Conservation (phyloP, 768 basidiomycete genomes). For the Coprinopsis cinerea region DNA sequence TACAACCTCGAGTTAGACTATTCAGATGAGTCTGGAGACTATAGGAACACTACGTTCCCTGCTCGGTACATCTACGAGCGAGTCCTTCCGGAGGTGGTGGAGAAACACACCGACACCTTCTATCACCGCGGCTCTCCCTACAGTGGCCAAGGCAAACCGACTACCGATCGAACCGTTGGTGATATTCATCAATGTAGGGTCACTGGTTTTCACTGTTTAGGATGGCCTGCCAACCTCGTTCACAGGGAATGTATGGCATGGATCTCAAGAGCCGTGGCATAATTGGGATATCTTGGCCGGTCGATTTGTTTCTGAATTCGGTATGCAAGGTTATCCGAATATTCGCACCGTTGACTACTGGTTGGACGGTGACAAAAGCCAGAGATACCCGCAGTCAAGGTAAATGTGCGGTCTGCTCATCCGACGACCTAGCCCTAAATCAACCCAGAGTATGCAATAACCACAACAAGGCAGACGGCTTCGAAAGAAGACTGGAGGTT, state of each 20-base stretch:
- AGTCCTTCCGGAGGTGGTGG: constrained; percentile 70
- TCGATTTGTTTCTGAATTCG: constrained; percentile 93
- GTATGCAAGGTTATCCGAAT: constrained; percentile 89
- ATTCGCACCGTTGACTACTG: constrained; percentile 87
- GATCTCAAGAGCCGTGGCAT: constrained; percentile 87
- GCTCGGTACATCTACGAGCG: constrained; percentile 89
- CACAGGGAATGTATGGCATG: constrained; percentile 91
- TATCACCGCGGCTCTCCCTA: constrained; percentile 91
- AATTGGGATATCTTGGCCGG: constrained; percentile 90
- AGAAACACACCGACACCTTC: constrained; percentile 53
- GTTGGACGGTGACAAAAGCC: constrained; percentile 66
- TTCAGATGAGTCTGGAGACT: constrained; percentile 77
- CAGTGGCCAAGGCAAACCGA: constrained; percentile 67
- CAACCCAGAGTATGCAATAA: constrained; percentile 52
- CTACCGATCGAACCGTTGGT: constrained; percentile 71
- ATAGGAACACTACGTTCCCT: constrained; percentile 81
- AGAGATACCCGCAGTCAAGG: constrained; percentile 88
- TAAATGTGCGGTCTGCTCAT: constrained; percentile 19
- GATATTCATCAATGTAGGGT: constrained; percentile 85
- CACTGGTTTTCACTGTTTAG: neutral
- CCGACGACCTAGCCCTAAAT: neutral
- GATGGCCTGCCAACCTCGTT: neutral
- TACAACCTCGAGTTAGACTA: constrained; percentile 78
- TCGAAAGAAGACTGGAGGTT: constrained; percentile 78
- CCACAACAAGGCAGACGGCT: constrained; percentile 92